Base-by-base conservation (phyloP, 139 green algal species). In the Limnomonas spitsbergensis region DNA sequence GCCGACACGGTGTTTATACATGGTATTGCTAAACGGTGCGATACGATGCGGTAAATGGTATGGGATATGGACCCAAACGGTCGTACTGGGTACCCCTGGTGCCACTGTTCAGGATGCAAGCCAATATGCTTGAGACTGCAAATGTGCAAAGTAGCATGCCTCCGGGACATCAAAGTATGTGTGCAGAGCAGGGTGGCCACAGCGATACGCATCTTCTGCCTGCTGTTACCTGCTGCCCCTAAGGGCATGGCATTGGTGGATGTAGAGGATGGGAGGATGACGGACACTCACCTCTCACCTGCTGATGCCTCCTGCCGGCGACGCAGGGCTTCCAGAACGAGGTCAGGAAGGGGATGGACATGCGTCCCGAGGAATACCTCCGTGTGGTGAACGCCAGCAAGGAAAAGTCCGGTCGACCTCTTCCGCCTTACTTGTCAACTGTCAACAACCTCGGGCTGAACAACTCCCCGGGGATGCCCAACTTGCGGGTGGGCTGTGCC, bases 391-490 rank as follows among this genome's bases (percentile, higher is more conserved):
- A 7, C 29, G 56, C 9, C 4, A 4, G 29, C 7, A 70, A 32
- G 56, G n/a, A 37, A 14, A 32, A 70, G 56, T 4, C 27, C 29
- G 56, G 56, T 35, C 56, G 68, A 6, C 68, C 68, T 47, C 34
- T 40, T 27, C 35, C 68, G 3, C 68, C 68, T 32, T 75, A 75
- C 36, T 29, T 75, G 35, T 40, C 68, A 20, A 75, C 68, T 29
- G 36, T 75, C 34, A 75, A 9, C 68, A 42, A 75, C 34, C 68
- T 75, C 4, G 68, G 68, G 36, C 36, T 75, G 14, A 75, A 42
- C 20, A 39, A 40, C 9, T n/a, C 68, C 4, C 68, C 68, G 40
- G 68, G 68, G 26, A 75, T 75, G 68, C 68, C 68, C 34, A 75
- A 6, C 68, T 29, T 75, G 34, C 68, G 40, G 68, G 68, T 75